These are phyloP conservation scores for Zymoseptoria pseudotritici DNA, from an alignment of 2,329 filamentous ascomycete genomes.

Conservation along the genomic window DNA sequence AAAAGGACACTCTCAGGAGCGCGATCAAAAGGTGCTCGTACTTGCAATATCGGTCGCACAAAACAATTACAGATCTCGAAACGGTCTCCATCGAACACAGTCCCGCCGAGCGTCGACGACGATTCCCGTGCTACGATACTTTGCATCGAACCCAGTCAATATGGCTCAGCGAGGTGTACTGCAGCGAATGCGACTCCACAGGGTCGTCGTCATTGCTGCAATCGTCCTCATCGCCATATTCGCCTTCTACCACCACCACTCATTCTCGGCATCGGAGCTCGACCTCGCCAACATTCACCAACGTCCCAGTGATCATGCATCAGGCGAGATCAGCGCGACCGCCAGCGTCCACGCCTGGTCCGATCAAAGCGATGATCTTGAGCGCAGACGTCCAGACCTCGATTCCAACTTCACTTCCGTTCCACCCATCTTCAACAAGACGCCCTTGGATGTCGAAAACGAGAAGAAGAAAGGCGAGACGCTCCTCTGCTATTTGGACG, in stretches of 20 bases:
- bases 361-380: background rate
- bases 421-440: background rate
- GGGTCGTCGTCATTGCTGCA: background rate
- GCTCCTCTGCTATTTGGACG: slow-evolving; percentile 2
- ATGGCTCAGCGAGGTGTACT: background rate
- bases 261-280: background rate
- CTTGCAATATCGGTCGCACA: background rate
- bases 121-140: background rate
- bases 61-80: background rate
- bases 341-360: background rate
- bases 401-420: background rate
- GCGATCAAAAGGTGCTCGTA: background rate
- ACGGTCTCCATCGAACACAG: background rate
- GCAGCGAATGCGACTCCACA: background rate
- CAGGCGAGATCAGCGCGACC: no score
- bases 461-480: slow-evolving; percentile 2
- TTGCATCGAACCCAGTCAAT: background rate
- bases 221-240: background rate
- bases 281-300: background rate
- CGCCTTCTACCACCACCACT: background rate
- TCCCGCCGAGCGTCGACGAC: background rate
- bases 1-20: background rate
- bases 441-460: background rate
- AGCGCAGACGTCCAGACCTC: background rate
- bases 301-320: background rate